Evolutionary conservation across 169 alveolate genomes (phyloP), one percentile per base, ranked within the genome.

Genomic region (Hepatocystis sp.): DNA sequence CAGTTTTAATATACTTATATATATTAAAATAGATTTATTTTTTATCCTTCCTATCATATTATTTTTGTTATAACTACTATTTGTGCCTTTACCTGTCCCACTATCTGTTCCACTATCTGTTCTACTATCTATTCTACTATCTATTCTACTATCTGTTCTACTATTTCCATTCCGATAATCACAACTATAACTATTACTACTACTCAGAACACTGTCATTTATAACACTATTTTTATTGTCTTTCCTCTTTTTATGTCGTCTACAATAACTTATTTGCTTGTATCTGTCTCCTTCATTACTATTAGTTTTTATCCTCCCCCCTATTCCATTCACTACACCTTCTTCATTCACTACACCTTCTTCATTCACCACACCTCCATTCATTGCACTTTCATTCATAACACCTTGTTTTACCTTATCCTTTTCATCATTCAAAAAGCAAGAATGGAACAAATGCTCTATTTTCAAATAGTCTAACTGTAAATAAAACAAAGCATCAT

Each of bases 361-460:
- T n/a, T n/a, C n/a, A n/a, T 10, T 23, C 7, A 23, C 39, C 32
- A 15, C 52, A 15, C 11, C 4, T 0, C 32, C 47, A 40, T 2
- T 11, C 25, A 7, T 2, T 4, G 39, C 3, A 2, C 30, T 4
- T 13, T 4, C 19, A 30, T 25, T 10, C 15, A 3, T 36, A 34
- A 4, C 1, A 4, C 1, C 19, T 7, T 25, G 44, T 11, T 15
- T 1, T 28, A 28, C 2, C 21, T 28, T 2, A 23, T n/a, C 5
- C 40, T 36, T 42, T 21, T 39, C 46, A 10, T 25, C 15, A 60
- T 58, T 5, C n/a, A 0, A 19, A 39, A 76, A 76, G 25, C 39
- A 76, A 4, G 46, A 13, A 36, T 76, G 47, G 47, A 76, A 76
- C 17, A 76, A 30, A 15, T 76, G 76, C 55, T 76, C 58, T 8